A percentile compares a stretch with the other conserved stretches of the same genome.
Evolutionary conservation across 805 yeast genomes (phyloP).

Genomic region (Yueomyces sinensis): DNA sequence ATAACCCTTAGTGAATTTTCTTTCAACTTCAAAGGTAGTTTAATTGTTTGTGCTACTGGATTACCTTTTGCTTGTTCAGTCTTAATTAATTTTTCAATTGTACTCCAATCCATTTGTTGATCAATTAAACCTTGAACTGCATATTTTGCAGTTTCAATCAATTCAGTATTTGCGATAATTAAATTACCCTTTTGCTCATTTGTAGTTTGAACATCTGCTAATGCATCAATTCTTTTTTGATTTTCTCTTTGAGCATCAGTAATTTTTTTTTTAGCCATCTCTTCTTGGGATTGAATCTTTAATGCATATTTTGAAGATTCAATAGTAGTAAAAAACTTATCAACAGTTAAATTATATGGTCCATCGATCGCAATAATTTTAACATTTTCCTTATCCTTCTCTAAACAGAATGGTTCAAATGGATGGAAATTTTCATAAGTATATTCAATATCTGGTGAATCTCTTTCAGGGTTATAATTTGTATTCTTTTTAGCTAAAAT

Average conservation of each 20-base stretch:
- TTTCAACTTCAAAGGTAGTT: slow-evolving; percentile 54
- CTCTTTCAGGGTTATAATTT: slow-evolving; percentile 29
- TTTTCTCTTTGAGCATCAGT: slow-evolving; percentile 67
- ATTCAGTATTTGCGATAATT: slow-evolving; percentile 52
- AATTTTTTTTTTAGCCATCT: slow-evolving; percentile 60
- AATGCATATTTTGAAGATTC: slow-evolving; percentile 71
- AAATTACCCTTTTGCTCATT: slow-evolving; percentile 62
- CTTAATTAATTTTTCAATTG: slow-evolving; percentile 62
- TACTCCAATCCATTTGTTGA: slow-evolving; percentile 90
- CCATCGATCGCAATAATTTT: slow-evolving; percentile 39
- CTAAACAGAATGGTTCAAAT: slow-evolving; percentile 37
- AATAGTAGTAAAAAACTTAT: slow-evolving; percentile 69
- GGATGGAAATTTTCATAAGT: slow-evolving; percentile 62
- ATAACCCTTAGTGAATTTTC: slow-evolving; percentile 51
- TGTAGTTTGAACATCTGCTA: slow-evolving; percentile 46
- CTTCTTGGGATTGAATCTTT: slow-evolving; percentile 62
- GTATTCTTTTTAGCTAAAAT: slow-evolving; percentile 52
- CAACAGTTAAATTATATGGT: slow-evolving; percentile 64
- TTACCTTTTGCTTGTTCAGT: slow-evolving; percentile 59
- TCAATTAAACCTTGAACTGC: slow-evolving; percentile 56
- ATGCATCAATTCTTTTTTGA: slow-evolving; percentile 49
- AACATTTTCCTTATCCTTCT: slow-evolving; percentile 17
- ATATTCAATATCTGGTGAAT: slow-evolving; percentile 31
- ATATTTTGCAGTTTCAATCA: slow-evolving; percentile 57
- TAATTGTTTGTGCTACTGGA: slow-evolving; percentile 46